Base-by-base conservation (phyloP, 2,329 filamentous ascomycete genomes). In the Colletotrichum sp. region DNA sequence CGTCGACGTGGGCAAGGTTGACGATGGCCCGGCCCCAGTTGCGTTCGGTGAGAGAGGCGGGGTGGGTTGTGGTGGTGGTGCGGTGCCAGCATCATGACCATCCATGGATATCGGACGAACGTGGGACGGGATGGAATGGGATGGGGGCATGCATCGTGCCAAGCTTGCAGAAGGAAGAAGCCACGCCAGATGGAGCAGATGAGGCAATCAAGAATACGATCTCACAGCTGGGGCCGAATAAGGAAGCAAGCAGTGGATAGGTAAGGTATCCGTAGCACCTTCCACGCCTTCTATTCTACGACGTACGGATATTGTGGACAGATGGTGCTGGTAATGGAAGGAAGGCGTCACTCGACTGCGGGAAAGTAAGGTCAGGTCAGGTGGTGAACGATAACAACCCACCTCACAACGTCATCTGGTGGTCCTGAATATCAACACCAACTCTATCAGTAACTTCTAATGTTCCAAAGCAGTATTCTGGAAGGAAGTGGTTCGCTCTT, bases 21-120 rank as follows among this genome's bases (percentile, higher is more conserved):
- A 49, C 18, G 49, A 65, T 63, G 69, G 15, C 39, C 18, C n/a
- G 32, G 34, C 36, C 60, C 72, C 68, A 64, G 16, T 57, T 32
- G 64, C 24, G 59, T 66, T 72, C 21, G 69, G 72, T 68, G 69
- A 62, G 72, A 59, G 67, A 36, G 68, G 72, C 68, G 68, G 60
- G 60, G 68, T 44, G 65, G 28, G 44, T 32, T n/a, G 5, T 60
- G n/a, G n/a, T 60, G n/a, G 44, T 21, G n/a, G 44, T 32, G 10
- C 28, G 59, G 10, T 36, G 30, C 18, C 59, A 63, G 59, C 59
- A 63, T 63, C 65, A 68, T 18, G 44, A 52, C 44, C 44, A 52
- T 21, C 44, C 44, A 21, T 21, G 44, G 44, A 21, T 21, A 49
- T 68, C 44, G 44, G 62, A 64, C 62, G 39, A 52, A 66, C 36